Percentiles rank a stretch among this genome's conserved stretches.
Conservation (phyloP, 306 rosid genomes). For the Vigna mungo region DNA sequence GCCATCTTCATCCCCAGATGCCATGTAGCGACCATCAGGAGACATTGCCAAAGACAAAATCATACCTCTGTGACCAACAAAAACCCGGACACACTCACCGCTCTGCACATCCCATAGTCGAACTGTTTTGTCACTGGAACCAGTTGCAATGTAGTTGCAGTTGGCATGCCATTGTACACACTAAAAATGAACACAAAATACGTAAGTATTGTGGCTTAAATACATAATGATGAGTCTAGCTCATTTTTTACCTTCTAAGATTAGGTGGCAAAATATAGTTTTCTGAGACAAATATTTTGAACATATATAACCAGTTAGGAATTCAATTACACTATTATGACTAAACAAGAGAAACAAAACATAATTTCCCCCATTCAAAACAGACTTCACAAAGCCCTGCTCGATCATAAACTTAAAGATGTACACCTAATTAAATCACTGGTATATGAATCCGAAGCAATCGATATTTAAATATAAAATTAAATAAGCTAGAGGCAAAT, state of each 20-base stretch:
- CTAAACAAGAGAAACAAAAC: not conserved
- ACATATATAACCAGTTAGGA: not conserved
- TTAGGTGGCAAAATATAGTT: slow-evolving; percentile 12
- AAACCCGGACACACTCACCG: slow-evolving; percentile 96
- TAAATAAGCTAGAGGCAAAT: slow-evolving; percentile 5
- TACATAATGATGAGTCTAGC: not conserved
- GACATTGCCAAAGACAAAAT: slow-evolving; percentile 90
- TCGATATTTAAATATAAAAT: slow-evolving; percentile 10
- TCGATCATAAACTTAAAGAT: slow-evolving; percentile 3
- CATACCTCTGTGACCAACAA: slow-evolving; percentile 97
- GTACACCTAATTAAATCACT: slow-evolving; percentile 24
- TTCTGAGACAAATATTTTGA: not conserved
- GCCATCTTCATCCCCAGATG: slow-evolving; percentile 98
- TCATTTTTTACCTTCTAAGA: not conserved
- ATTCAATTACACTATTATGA: not conserved
- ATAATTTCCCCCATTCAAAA: not conserved
- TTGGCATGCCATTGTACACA: slow-evolving; percentile 99
- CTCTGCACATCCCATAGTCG: slow-evolving; percentile 95
- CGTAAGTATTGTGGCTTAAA: slow-evolving; percentile 14
- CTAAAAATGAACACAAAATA: slow-evolving; percentile 47
- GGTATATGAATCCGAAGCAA: slow-evolving; percentile 26
- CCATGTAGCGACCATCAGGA: slow-evolving; percentile 94
- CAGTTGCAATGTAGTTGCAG: slow-evolving; percentile 99
- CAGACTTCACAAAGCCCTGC: not conserved
- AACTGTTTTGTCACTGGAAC: slow-evolving; percentile 96